Evolutionary conservation across 2,329 filamentous ascomycete genomes (phyloP), one percentile per base, ranked within the genome.

Genomic region (Didymella glomerata): DNA sequence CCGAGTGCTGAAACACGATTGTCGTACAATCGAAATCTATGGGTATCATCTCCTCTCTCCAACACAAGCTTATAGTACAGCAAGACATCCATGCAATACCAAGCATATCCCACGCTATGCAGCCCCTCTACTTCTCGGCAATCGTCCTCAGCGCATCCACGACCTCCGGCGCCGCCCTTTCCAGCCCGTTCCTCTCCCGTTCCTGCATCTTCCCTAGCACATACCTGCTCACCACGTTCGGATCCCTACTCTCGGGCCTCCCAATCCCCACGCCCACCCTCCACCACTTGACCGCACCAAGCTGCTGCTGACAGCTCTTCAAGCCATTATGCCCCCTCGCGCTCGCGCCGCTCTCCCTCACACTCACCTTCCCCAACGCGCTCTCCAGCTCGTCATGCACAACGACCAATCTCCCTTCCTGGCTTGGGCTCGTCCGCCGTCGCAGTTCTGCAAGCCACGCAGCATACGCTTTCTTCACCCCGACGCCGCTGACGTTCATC

Each of bases 371-470:
- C 0, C 93, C 93, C 2, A 93, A 72, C 2, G 84, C 80, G 41
- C 85, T 83, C 70, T 97, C 93, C 32, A 98, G 79, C 75, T 98
- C 94, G 75, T 98, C 94, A 75, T 98, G 93, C 20, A 98, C 81
- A 13, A 98, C 80, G 0, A 98, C 86, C 16, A 99, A 77, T 3
- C 81, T 78, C 3, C 82, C 79, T 18, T 75, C 73, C 6, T 64
- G 49, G 20, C 45, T 51, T 10, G 65, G 62, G 1, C 46, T 38
- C 1, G 53, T 49, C 41, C 50, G 41, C 22, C 57, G 54, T 11
- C 59, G 40, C 16, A 69, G 6, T 16, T 61, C 57, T 2, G 57
- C 56, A 36, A 51, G 67, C 78, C 60, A 87, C n/a, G 85, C 80
- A 40, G 82, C 83, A 82, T 90, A 93, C 2, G 89, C 87, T 2